These are phyloP conservation scores for Xylaria sp. DNA, from an alignment of 2,329 filamentous ascomycete genomes.

Conservation along the genomic window DNA sequence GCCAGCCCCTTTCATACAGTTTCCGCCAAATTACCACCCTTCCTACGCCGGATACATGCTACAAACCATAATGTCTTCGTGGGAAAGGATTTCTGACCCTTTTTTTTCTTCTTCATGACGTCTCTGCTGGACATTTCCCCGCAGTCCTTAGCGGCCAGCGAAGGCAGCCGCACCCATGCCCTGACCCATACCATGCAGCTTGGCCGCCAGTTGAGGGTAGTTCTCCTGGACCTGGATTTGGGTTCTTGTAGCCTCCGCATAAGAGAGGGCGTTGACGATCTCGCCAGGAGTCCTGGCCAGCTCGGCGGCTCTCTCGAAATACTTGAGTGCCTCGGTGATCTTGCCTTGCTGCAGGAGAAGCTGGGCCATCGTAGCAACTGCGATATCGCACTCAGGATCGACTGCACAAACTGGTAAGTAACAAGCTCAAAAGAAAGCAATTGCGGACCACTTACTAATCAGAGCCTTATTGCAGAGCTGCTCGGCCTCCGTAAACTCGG, in stretches of 20 bases:
- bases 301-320: constrained; percentile 96
- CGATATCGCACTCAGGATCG: constrained; percentile 98
- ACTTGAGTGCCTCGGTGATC: constrained; percentile 91
- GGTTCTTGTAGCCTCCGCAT: constrained; percentile 95
- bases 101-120: neutral
- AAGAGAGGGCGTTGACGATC: constrained; percentile 94
- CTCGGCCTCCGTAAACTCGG: constrained; percentile 93
- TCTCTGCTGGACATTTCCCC: neutral
- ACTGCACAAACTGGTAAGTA: constrained; percentile 66
- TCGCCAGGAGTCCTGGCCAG: constrained; percentile 93
- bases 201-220: constrained; percentile 81
- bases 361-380: constrained; percentile 98
- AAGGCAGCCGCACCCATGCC: constrained; percentile 42
- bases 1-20: constrained; percentile 10
- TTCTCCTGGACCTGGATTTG: constrained; percentile 92
- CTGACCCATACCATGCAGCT: constrained; percentile 67
- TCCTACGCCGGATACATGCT: constrained; percentile 12
- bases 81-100: neutral
- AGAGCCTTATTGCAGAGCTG: constrained; percentile 96
- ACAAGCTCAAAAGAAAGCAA: constrained; percentile 6
- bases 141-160: constrained; percentile 39
- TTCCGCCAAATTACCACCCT: constrained; percentile 10
- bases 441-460: constrained; percentile 75
- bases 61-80: neutral
- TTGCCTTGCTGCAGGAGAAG: constrained; percentile 97